phyloP scores from a whole-genome alignment of 176 grass and related monocot species.

The Coix lacrymajobi region DNA sequence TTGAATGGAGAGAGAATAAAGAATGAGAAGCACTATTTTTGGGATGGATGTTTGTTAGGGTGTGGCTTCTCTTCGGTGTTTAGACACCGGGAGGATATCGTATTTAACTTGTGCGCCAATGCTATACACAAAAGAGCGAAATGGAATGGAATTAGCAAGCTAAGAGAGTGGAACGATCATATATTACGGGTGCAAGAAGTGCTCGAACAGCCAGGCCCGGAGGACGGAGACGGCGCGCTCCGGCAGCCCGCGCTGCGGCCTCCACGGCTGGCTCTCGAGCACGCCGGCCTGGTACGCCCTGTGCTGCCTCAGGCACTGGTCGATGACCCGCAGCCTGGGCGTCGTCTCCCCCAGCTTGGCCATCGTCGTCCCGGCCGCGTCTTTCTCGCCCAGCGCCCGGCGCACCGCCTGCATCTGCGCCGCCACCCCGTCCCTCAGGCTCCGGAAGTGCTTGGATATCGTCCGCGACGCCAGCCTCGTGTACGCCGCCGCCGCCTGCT shows the following conservation, averaged over 20 bases:
- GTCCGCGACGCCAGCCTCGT: slow-evolving; percentile 60
- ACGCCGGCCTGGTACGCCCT: slow-evolving; percentile 57
- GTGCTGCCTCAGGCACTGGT: slow-evolving; percentile 82
- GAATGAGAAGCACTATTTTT: too few species aligned
- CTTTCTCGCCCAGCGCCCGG: slow-evolving; percentile 66
- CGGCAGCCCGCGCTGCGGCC: slow-evolving; percentile 76
- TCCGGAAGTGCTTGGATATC: slow-evolving; percentile 77
- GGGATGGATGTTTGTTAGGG: not conserved
- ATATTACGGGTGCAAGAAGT: slow-evolving; percentile 87
- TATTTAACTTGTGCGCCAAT: not conserved
- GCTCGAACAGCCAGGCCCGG: slow-evolving; percentile 80
- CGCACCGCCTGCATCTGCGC: slow-evolving; percentile 48
- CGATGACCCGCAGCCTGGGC: slow-evolving; percentile 58
- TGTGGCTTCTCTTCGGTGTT: not conserved
- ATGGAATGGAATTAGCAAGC: not conserved
- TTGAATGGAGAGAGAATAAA: too few species aligned
- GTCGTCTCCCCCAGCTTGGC: slow-evolving; percentile 58
- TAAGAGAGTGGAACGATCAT: slow-evolving; percentile 8
- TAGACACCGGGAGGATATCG: not conserved
- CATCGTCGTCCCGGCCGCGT: slow-evolving; percentile 10
- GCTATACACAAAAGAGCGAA: not conserved
- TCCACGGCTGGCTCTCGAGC: slow-evolving; percentile 72
- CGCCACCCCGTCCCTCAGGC: slow-evolving; percentile 61
- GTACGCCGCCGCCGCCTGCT: slow-evolving; percentile 55
- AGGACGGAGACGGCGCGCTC: slow-evolving; percentile 82